Evolutionary conservation across 345 rosid species (phyloP), one percentile per base, ranked within the genome.

Genomic region (Microcos paniculata): DNA sequence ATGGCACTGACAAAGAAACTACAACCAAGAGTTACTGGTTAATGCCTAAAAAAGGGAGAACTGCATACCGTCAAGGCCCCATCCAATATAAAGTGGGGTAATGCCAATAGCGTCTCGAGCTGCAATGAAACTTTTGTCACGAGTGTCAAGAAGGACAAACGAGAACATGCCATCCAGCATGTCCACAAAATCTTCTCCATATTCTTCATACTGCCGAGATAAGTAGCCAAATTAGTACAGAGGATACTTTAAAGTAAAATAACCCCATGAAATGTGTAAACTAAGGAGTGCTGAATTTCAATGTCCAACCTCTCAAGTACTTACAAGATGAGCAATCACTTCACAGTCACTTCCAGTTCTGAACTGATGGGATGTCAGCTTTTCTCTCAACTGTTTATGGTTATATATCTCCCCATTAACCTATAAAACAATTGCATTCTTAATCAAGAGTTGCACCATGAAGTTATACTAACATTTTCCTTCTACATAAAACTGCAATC

Each of bases 81-180:
- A 92, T 30, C 97, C 97, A 64, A 90, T 82, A 84, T 92, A 92
- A 71, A 92, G 94, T 49, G 97, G 94, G 35, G 88, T 85, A 77
- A 90, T 81, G 70, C 97, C 94, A 78, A 92, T 82, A 67, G 92
- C 90, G 82, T 92, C 97, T 70, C 94, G 85, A 56, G 91, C 94
- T 69, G 92, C 97, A 79, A 89, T 86, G 81, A 85, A 92, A 80
- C 91, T 90, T 82, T 87, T 90, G 84, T 89, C 89, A 62, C 85
- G 88, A 9, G 93, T 87, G 75, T 92, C 90, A 61, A 90, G 93
- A 67, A 92, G 90, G 49, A 92, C 97, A 80, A 92, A 92, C 56
- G 94, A 90, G 88, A 92, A 92, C 97, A 92, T 90, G 68, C 94
- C 97, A 72, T 92, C 93, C 84, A 92, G 79, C 94, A 88, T 90